Base-by-base conservation (phyloP, 139 green algal species). In the Eudorina sp. region DNA sequence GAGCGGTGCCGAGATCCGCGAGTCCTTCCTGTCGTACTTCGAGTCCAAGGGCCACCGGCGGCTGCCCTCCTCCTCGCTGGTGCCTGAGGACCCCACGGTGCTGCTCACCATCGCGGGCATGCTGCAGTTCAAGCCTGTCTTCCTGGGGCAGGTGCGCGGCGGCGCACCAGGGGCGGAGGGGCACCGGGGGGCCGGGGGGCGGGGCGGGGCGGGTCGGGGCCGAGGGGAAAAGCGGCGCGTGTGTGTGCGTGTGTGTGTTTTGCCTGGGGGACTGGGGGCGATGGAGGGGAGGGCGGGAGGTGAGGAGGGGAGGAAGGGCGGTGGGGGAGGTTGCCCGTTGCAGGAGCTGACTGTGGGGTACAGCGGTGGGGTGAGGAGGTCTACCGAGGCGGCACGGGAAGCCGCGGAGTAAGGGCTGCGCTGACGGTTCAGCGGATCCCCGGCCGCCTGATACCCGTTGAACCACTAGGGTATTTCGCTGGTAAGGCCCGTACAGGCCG, bases 61-160 rank as follows among this genome's bases (percentile, higher is more conserved):
- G 8, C 90, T 98, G 90, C 96, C 96, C 84, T 95, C 89, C 85
- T 95, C 95, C 29, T 97, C 94, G 66, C 93, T 99, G 51, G 95
- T 99, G 29, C 97, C 97, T 31, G 94, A 97, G 64, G 97, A 98
- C 91, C 96, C 97, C 51, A 99, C 97, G 9, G 96, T 99, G 79
- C 93, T 99, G 92, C 93, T 97, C 46, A 97, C 96, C 53, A 97
- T 98, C 74, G 95, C 95, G 36, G 94, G 97, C 85, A 99, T 99
- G 97, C 96, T 99, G 43, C 97, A 98, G 85, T 99, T 99, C 95
- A 99, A 99, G 89, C 95, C 97, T 41, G 93, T 99, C 19, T 99
- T 99, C 92, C 93, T 99, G 74, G 97, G 97, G 8, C 96, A 97
- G 92, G 94, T 94, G 79, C 6, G 85, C 21, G 34, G 21, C 5